Evolutionary conservation across 345 rosid genomes (phyloP), one percentile per base, ranked within the genome.

Genomic region (Sonneratia caseolaris): DNA sequence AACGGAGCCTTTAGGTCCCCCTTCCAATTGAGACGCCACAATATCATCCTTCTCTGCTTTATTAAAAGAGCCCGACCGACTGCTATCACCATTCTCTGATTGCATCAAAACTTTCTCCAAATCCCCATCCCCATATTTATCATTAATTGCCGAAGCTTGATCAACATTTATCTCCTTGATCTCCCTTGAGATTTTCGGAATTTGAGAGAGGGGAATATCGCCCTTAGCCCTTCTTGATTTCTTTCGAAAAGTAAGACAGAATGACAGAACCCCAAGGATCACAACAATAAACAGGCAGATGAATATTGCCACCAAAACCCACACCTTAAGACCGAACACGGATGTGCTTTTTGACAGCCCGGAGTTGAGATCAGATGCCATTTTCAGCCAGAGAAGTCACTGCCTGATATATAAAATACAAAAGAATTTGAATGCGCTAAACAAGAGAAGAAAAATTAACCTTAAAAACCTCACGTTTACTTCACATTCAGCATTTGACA

Each of bases 61-160:
- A 56, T 69, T 74, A 51, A 74, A 74, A 38, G 77, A 74, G 42
- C 77, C 77, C 18, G 77, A 74, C 15, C 68, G 77, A 47, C 77
- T 74, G 72, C 77, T 74, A 68, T 74, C 77, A 35, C 77, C 77
- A 45, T 69, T 59, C 48, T 74, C 70, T 7, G 77, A 43, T 37
- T 68, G 77, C 38, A 69, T 37, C 37, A 74, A 55, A 42, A 74
- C 77, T 68, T 74, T 69, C 61, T 74, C 72, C 45, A 57, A 27
- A 21, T 74, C 77, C 42, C 47, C 64, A 36, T 74, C 69, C 36
- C 72, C 56, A 43, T 37, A 61, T 38, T 74, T 69, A 21, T 74
- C 49, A 45, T 69, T 68, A 37, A 69, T 71, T 19, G 57, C 71
- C 0, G 69, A 74, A 45, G 72, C 72, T 69, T 74, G 61, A 68